Evolutionary conservation across 169 alveolate genomes (phyloP).

Genomic region (Plasmodium gaboni): DNA sequence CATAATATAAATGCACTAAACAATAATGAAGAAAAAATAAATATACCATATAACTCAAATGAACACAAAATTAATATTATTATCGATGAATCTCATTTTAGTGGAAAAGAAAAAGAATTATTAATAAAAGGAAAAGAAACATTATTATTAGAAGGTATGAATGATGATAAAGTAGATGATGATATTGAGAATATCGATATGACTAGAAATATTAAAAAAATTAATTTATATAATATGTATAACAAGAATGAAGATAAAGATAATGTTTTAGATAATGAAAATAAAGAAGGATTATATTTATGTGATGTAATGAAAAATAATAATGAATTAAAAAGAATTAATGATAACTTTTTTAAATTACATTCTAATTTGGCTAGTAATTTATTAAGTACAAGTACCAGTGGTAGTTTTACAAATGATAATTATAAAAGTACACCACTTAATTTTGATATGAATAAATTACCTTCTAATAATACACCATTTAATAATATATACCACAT

Average conservation of each 20-base stretch:
- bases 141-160: neutral
- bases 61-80: neutral
- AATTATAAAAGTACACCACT: conserved; percentile 17
- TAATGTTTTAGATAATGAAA: conserved; percentile 22
- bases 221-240: conserved; percentile 24
- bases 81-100: neutral
- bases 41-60: neutral
- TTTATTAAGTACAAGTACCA: conserved; percentile 63
- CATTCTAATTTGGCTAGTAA: conserved; percentile 60
- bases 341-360: conserved; percentile 48
- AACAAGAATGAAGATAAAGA: conserved; percentile 9
- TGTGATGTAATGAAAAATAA: conserved; percentile 40
- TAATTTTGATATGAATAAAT: conserved; percentile 28
- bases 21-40: neutral
- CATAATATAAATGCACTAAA: neutral
- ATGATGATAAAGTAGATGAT: conserved; percentile 18
- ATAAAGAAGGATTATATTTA: conserved; percentile 19
- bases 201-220: conserved; percentile 8
- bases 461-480: conserved; percentile 29
- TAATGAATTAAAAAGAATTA: conserved; percentile 13
- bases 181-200: conserved; percentile 15
- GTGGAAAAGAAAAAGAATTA: no score
- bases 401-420: conserved; percentile 65
- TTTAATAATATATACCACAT: conserved; percentile 10
- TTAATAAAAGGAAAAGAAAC: no score